Evolutionary conservation across 2,329 filamentous ascomycete species (phyloP).

Genomic region (Davidsoniella eucalypti): DNA sequence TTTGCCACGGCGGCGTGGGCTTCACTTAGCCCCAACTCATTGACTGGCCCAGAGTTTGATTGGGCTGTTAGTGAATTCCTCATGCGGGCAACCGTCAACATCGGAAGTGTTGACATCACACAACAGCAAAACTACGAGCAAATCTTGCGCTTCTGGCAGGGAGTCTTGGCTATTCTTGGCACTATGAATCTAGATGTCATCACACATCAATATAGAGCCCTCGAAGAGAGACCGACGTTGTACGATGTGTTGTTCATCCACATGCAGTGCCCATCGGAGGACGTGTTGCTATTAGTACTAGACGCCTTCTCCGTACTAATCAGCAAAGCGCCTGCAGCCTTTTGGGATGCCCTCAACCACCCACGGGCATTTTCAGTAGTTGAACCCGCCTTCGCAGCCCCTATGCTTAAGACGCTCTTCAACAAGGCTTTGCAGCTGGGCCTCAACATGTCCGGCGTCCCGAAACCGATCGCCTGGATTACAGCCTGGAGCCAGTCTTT

Average conservation of each 20-base stretch:
- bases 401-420: slow-evolving; percentile 45
- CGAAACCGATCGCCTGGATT: slow-evolving; percentile 63
- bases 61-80: slow-evolving; percentile 70
- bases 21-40: slow-evolving; percentile 40
- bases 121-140: slow-evolving; percentile 22
- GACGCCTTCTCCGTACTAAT: slow-evolving; percentile 55
- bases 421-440: slow-evolving; percentile 35
- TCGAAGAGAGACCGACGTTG: slow-evolving; percentile 62
- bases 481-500: slow-evolving; percentile 63
- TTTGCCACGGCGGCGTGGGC: slow-evolving; percentile 58
- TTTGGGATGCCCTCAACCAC: slow-evolving; percentile 77
- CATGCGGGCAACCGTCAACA: slow-evolving; percentile 45
- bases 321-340: slow-evolving; percentile 58
- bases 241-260: slow-evolving; percentile 45
- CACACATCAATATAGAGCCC: slow-evolving; percentile 57
- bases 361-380: slow-evolving; percentile 65
- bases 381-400: slow-evolving; percentile 68
- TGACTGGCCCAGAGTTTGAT: slow-evolving; percentile 64
- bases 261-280: slow-evolving; percentile 33
- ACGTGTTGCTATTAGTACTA: slow-evolving; percentile 51
- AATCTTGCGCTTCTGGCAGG: slow-evolving; percentile 65
- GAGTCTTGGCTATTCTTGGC: slow-evolving; percentile 55
- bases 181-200: slow-evolving; percentile 60
- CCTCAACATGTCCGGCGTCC: slow-evolving; percentile 16
- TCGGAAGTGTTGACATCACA: slow-evolving; percentile 31